A percentile compares a stretch with the other conserved stretches of the same genome.
Evolutionary conservation across 176 grass and related monocot species (phyloP).

Genomic region (Oryza rufipogon): DNA sequence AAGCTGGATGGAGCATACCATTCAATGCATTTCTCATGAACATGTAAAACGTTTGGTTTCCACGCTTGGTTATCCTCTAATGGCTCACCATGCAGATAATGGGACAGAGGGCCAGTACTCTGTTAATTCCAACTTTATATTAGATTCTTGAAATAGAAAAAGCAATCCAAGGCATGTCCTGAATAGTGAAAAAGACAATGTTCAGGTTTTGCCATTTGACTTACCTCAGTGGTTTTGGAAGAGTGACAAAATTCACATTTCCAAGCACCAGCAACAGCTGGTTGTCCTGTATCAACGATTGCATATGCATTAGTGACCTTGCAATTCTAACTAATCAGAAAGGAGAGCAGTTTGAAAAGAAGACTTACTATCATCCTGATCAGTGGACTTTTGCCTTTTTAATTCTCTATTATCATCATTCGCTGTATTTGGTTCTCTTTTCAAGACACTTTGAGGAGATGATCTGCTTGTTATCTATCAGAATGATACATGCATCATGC

Average conservation of each 20-base stretch:
- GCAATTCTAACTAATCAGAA: slow-evolving; percentile 3
- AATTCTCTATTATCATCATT: slow-evolving; percentile 49
- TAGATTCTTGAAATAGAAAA: slow-evolving; percentile 7
- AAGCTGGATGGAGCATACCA: slow-evolving; percentile 56
- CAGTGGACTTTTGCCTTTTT: slow-evolving; percentile 67
- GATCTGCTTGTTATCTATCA: slow-evolving; percentile 58
- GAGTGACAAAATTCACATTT: slow-evolving; percentile 86
- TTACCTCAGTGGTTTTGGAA: slow-evolving; percentile 59
- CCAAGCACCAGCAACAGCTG: slow-evolving; percentile 23
- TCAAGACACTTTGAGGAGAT: slow-evolving; percentile 41
- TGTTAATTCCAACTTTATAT: slow-evolving; percentile 41
- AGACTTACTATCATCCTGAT: slow-evolving; percentile 47
- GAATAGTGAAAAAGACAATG: slow-evolving; percentile 6
- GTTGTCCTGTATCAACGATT: slow-evolving; percentile 45
- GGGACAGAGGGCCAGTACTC: slow-evolving; percentile 72
- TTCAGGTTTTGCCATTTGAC: slow-evolving; percentile 9
- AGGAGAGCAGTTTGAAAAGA: slow-evolving; percentile 9
- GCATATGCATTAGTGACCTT: slow-evolving; percentile 4
- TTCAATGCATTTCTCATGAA: slow-evolving; percentile 95
- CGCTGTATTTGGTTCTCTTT: slow-evolving; percentile 42
- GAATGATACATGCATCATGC: not conserved
- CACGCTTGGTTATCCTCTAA: slow-evolving; percentile 61
- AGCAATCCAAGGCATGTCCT: not conserved
- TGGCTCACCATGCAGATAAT: slow-evolving; percentile 67
- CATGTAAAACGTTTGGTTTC: slow-evolving; percentile 73